Conservation (phyloP, 2,329 filamentous ascomycete species). For the Aspergillus brasiliensis region DNA sequence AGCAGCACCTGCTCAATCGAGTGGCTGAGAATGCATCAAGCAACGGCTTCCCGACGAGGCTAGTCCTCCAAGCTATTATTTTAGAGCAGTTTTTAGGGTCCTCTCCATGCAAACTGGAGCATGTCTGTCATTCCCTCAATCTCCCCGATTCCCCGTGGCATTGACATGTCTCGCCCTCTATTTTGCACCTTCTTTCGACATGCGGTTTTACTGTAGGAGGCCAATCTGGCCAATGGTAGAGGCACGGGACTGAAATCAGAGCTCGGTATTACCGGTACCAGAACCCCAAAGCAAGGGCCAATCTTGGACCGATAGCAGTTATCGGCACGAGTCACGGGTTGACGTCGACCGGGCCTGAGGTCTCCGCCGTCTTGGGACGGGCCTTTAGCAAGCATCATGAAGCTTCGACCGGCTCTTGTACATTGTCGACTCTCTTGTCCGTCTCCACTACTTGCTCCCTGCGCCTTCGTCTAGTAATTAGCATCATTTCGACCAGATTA, state of each 20-base stretch:
- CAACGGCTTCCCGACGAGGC: background rate
- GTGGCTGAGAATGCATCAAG: constrained; percentile 11
- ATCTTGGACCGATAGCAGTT: background rate
- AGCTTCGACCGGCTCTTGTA: constrained; percentile 1
- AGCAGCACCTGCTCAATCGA: constrained; percentile 20
- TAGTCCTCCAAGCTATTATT: constrained; percentile 3
- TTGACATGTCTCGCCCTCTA: background rate
- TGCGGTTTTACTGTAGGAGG: background rate
- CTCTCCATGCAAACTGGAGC: background rate
- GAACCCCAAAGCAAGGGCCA: background rate
- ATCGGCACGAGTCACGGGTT: constrained; percentile 9
- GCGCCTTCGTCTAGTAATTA: constrained; percentile 1
- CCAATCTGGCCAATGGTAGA: background rate
- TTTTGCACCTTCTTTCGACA: background rate
- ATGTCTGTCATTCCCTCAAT: background rate
- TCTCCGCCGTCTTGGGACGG: background rate
- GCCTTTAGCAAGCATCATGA: background rate
- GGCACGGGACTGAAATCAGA: background rate
- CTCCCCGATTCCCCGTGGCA: background rate
- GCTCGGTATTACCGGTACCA: background rate
- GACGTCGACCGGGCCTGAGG: background rate
- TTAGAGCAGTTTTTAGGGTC: background rate
- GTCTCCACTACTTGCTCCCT: background rate
- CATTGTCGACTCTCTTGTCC: background rate
- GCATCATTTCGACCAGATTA: background rate